A percentile compares a stretch with the other conserved stretches of the same genome.
These are phyloP conservation scores for Gynandropsis gynandra DNA, from an alignment of 345 rosid species.

Conservation along the genomic window DNA sequence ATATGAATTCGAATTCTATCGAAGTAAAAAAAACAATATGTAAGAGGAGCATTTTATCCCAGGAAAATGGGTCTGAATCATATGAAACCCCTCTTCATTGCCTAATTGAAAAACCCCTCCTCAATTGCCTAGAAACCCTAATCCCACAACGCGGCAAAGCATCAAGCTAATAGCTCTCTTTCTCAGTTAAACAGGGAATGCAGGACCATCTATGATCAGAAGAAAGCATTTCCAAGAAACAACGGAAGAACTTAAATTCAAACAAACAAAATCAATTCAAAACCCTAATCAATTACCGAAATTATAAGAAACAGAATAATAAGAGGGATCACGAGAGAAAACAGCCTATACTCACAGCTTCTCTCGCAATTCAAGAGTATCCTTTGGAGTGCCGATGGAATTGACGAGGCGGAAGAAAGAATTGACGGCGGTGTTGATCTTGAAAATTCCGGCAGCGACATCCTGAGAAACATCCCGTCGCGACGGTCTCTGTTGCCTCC, in stretches of 20 bases:
- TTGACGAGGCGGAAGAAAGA: constrained; percentile 63
- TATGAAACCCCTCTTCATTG: too few relatives aligned
- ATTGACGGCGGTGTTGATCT: constrained; percentile 58
- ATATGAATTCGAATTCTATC: too few relatives aligned
- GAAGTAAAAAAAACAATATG: too few relatives aligned
- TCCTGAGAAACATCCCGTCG: constrained; percentile 49
- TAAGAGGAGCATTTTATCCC: too few relatives aligned
- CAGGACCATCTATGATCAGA: neutral
- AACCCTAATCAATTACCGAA: constrained; percentile 1
- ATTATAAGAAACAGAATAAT: constrained; percentile 2
- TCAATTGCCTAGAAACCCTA: neutral
- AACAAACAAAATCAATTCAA: neutral
- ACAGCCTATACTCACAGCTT: constrained; percentile 39
- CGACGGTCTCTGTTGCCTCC: constrained; percentile 16
- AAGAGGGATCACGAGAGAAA: neutral
- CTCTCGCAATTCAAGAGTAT: constrained; percentile 56
- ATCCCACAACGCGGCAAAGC: neutral
- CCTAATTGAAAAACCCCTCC: too few relatives aligned
- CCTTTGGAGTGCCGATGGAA: constrained; percentile 68
- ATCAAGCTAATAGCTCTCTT: neutral
- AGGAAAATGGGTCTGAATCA: too few relatives aligned
- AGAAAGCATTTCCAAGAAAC: neutral
- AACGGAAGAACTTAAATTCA: neutral
- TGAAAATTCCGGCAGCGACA: constrained; percentile 66
- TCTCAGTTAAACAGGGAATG: neutral